These are phyloP conservation scores for Backusella morwellensis DNA, from an alignment of 192 early-diverging fungal species.

Conservation along the genomic window DNA sequence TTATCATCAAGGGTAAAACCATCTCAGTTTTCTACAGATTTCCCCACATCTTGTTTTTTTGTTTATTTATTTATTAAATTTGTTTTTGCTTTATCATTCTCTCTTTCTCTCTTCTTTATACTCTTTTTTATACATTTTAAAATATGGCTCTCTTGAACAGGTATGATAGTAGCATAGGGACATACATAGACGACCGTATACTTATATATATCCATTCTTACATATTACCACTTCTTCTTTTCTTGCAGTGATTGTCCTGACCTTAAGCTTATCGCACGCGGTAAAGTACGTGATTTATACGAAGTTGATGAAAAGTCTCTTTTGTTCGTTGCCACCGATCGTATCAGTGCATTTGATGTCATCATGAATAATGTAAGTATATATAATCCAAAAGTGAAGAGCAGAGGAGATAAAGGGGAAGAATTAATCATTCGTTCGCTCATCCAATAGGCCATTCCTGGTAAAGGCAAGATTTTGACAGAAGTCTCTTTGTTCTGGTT, in stretches of 20 bases:
- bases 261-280: slow-evolving; percentile 89
- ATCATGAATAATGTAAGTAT: slow-evolving; percentile 92
- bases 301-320: slow-evolving; percentile 82
- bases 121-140: not conserved
- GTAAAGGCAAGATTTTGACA: slow-evolving; percentile 98
- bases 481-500: slow-evolving; percentile 98
- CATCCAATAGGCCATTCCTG: slow-evolving; percentile 74
- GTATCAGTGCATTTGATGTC: slow-evolving; percentile 97
- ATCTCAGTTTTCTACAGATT: slow-evolving; percentile 8
- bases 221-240: not conserved
- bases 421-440: not conserved
- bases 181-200: not conserved
- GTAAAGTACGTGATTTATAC: slow-evolving; percentile 98
- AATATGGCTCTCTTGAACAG: slow-evolving; percentile 14
- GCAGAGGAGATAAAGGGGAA: not conserved
- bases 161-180: not conserved
- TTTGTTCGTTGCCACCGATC: slow-evolving; percentile 97
- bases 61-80: not conserved
- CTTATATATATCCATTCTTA: not conserved
- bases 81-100: not conserved
- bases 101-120: not conserved
- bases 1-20: not conserved
- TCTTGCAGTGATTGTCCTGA: slow-evolving; percentile 76
- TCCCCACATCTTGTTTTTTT: not conserved
- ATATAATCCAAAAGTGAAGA: not conserved